A percentile compares a stretch with the other conserved stretches of the same genome.
These are phyloP conservation scores for Arctium lappa DNA, from an alignment of 129 eudicot species.

Conservation along the genomic window DNA sequence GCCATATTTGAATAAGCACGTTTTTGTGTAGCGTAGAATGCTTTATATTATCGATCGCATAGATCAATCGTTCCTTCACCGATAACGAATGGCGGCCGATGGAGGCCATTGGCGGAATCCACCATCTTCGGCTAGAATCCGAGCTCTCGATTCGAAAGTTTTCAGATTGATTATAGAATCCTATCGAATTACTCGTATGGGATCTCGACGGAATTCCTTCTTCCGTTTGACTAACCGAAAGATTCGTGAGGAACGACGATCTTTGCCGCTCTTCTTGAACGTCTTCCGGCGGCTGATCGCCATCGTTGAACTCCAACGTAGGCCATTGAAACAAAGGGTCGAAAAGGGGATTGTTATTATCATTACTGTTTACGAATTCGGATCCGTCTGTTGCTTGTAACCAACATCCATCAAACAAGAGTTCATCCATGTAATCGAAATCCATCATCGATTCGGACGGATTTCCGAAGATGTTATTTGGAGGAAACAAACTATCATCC, in stretches of 20 bases:
- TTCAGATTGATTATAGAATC: slow-evolving; percentile 31
- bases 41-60: slow-evolving; percentile 54
- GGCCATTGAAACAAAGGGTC: slow-evolving; percentile 68
- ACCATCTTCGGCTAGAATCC: slow-evolving; percentile 49
- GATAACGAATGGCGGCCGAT: slow-evolving; percentile 31
- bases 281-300: slow-evolving; percentile 22
- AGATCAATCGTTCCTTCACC: slow-evolving; percentile 60
- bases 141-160: slow-evolving; percentile 30
- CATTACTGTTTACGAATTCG: slow-evolving; percentile 45
- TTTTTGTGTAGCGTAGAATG: slow-evolving; percentile 41
- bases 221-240: slow-evolving; percentile 48
- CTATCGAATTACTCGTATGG: slow-evolving; percentile 16
- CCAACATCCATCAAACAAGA: slow-evolving; percentile 87
- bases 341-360: slow-evolving; percentile 40
- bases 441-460: slow-evolving; percentile 66
- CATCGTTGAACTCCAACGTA: slow-evolving; percentile 35
- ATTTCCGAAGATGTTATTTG: slow-evolving; percentile 40
- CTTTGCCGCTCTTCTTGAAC: slow-evolving; percentile 52
- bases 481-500: slow-evolving; percentile 61
- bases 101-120: slow-evolving; percentile 59
- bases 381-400: slow-evolving; percentile 67
- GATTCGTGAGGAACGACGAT: slow-evolving; percentile 43
- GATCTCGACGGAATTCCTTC: slow-evolving; percentile 19
- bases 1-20: slow-evolving; percentile 80
- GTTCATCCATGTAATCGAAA: slow-evolving; percentile 76